Evolutionary conservation across 1,139 yeast species (phyloP).

Genomic region (Yamadazyma triangularis): DNA sequence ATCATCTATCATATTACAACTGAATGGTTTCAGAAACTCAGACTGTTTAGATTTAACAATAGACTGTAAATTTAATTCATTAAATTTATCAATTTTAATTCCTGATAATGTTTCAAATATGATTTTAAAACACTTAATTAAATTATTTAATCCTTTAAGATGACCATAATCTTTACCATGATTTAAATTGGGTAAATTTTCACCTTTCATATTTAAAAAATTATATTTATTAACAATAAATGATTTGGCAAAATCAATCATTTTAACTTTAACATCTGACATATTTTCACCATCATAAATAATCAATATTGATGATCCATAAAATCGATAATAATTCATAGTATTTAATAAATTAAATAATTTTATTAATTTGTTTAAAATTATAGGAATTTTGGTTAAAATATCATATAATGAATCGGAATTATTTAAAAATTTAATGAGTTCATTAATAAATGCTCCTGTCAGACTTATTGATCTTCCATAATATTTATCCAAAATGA

Average conservation of each 20-base stretch:
- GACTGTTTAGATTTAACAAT: conserved; percentile 21
- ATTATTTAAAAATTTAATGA: conserved; percentile 76
- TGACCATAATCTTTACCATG: conserved; percentile 64
- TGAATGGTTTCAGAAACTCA: conserved; percentile 4
- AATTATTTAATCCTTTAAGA: conserved; percentile 69
- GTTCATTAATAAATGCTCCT: conserved; percentile 69
- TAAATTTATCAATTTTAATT: conserved; percentile 8
- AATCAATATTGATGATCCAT: conserved; percentile 83
- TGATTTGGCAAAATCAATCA: conserved; percentile 89
- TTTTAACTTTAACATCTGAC: conserved; percentile 49
- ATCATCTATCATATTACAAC: conserved; percentile 2
- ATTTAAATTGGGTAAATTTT: conserved; percentile 28
- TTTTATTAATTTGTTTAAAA: conserved; percentile 57
- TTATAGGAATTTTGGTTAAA: conserved; percentile 60
- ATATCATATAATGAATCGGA: conserved; percentile 57
- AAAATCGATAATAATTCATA: conserved; percentile 79
- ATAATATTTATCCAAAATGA: conserved; percentile 74
- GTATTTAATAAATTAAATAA: conserved; percentile 50
- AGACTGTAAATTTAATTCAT: not conserved
- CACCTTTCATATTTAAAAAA: conserved; percentile 23
- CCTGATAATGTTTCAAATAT: conserved; percentile 48
- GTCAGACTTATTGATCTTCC: conserved; percentile 75
- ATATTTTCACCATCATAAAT: conserved; percentile 73
- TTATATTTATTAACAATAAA: conserved; percentile 25
- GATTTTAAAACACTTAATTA: conserved; percentile 55